Base-by-base conservation (phyloP, 306 rosid species). In the Cotoneaster glaucophyllus region DNA sequence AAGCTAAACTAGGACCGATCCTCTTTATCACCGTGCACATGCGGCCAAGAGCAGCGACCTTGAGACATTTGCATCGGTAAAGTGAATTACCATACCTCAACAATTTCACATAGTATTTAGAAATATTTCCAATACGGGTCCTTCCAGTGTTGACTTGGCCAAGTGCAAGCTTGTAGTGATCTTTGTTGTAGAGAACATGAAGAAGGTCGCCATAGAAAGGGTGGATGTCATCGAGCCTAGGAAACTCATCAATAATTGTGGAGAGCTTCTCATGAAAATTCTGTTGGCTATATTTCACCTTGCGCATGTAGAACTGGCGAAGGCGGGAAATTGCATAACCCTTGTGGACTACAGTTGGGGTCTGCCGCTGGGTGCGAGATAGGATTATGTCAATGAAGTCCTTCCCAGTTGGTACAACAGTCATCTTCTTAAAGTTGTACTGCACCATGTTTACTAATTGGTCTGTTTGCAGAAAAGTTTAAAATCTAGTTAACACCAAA, bases 111-210 rank as follows among this genome's bases (percentile, higher is more conserved):
- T 88, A 93, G 70, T 93, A 97, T 31, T 87, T 93, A 2, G 93
- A 82, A 53, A 93, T 91, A 85, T 91, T 93, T 26, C 92, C 75
- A 48, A 91, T 93, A 50, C 88, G 90, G 54, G 91, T 93, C 84
- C 97, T 86, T 57, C 93, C 98, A 70, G 93, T 91, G 71, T 91
- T 93, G 76, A 93, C 34, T 77, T 91, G 97, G 22, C 97, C 98
- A 75, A 93, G 97, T 1, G 97, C 98, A 77, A 93, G 98, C 91
- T 93, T 93, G 87, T 91, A 91, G 72, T 93, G 98, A 69, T 93
- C 98, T 74, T 91, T 93, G 81, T 93, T 91, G 84, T 93, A 93
- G n/a, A 93, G 91, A 45, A 89, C 97, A 52, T 91, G 97, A 32
- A 93, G 93, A 25, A 93, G 90, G 67, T 93, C 97, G 0, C 96